These are phyloP conservation scores for Elsinoe australis DNA, from an alignment of 2,329 filamentous ascomycete genomes.

Conservation along the genomic window DNA sequence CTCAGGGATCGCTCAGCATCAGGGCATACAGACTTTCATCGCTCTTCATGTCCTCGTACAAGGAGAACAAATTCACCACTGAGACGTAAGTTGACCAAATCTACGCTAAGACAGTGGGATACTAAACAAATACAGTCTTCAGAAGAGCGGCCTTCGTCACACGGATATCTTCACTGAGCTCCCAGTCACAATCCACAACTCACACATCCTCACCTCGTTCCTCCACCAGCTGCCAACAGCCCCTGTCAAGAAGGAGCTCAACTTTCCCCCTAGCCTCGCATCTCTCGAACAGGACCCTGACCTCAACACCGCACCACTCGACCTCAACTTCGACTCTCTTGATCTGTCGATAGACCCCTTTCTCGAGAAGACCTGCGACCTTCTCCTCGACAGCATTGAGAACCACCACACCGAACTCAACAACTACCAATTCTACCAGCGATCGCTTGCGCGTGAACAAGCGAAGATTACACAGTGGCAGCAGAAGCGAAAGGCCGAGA, in stretches of 20 bases:
- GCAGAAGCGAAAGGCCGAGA: constrained; percentile 92
- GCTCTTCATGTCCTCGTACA: constrained; percentile 81
- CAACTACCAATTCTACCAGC: constrained; percentile 97
- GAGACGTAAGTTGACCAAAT: constrained; percentile 60
- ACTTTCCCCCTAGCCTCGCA: constrained; percentile 69
- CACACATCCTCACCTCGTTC: constrained; percentile 89
- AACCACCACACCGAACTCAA: constrained; percentile 97
- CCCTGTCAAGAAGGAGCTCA: constrained; percentile 55
- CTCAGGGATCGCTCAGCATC: constrained; percentile 81
- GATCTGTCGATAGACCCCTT: constrained; percentile 94
- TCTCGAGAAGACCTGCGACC: constrained; percentile 95
- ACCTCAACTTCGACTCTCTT: constrained; percentile 81
- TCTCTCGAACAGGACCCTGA: constrained; percentile 62
- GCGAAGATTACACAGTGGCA: constrained; percentile 96
- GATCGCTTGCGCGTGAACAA: constrained; percentile 88
- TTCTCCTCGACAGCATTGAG: constrained; percentile 93
- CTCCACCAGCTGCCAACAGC: constrained; percentile 79
- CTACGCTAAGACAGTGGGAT: too few species aligned
- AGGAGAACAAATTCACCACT: constrained; percentile 95
- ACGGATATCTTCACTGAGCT: constrained; percentile 90
- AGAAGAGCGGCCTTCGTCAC: constrained; percentile 89
- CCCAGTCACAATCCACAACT: constrained; percentile 88
- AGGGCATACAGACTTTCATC: constrained; percentile 86
- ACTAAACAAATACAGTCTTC: constrained; percentile 72
- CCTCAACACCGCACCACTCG: constrained; percentile 57